Evolutionary conservation across 179 eudicot genomes (phyloP).

Genomic region (Patellifolia procumbens): DNA sequence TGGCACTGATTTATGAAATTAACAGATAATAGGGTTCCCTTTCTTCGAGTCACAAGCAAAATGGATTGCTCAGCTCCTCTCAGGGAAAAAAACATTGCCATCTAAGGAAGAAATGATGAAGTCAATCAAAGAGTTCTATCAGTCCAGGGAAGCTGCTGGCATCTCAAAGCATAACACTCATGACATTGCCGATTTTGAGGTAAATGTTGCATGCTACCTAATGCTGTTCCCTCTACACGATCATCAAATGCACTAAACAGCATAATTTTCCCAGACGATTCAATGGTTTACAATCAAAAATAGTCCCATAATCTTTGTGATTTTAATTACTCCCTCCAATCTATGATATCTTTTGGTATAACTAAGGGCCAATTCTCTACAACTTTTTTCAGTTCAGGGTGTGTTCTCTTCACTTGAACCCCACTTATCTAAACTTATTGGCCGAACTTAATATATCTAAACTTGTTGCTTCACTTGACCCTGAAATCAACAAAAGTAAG

Average conservation of each 20-base stretch:
- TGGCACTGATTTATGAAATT: conserved; percentile 8
- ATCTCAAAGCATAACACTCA: conserved; percentile 75
- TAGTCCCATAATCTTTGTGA: not conserved
- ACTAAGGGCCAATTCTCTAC: too few species aligned
- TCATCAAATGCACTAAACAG: not conserved
- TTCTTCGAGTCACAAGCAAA: conserved; percentile 88
- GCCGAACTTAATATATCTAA: too few species aligned
- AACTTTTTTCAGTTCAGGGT: too few species aligned
- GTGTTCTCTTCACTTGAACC: too few species aligned
- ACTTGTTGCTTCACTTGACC: too few species aligned
- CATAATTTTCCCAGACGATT: not conserved
- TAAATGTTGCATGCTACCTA: conserved; percentile 18
- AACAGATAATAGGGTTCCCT: conserved; percentile 72
- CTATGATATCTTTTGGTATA: too few species aligned
- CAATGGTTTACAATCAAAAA: not conserved
- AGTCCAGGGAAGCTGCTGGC: conserved; percentile 54
- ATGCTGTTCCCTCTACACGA: not conserved
- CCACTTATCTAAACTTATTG: too few species aligned
- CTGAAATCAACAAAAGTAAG: too few species aligned
- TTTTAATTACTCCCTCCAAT: too few species aligned
- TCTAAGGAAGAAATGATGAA: conserved; percentile 78
- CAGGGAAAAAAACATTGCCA: conserved; percentile 68
- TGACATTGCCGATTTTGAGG: conserved; percentile 76
- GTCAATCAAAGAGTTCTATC: conserved; percentile 61
- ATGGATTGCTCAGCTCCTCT: conserved; percentile 75